These are phyloP conservation scores for Oryza nivara DNA, from an alignment of 176 grass and related monocot genomes.

Conservation along the genomic window DNA sequence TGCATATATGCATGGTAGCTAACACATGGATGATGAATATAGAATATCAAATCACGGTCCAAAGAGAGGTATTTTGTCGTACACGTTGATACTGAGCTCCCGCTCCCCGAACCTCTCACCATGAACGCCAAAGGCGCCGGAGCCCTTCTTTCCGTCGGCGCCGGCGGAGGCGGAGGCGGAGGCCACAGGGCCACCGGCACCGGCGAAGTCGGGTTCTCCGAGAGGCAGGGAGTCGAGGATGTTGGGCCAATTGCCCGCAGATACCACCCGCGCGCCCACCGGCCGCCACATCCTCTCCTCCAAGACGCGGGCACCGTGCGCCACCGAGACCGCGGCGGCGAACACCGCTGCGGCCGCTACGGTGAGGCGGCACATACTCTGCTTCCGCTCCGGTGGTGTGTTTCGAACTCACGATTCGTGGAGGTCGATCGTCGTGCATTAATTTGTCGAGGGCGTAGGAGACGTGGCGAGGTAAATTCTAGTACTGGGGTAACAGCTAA, in stretches of 20 bases:
- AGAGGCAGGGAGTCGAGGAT: neutral
- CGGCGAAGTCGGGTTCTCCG: neutral
- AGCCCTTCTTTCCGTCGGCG: neutral
- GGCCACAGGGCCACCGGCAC: neutral
- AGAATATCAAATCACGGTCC: neutral
- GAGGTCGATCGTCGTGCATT: neutral
- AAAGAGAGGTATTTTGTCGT: constrained; percentile 15
- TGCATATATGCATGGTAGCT: no score
- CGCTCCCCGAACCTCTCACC: neutral
- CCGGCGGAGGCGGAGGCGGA: neutral
- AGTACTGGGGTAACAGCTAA: neutral
- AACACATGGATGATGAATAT: no score
- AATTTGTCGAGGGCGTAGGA: neutral
- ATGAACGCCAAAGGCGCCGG: neutral
- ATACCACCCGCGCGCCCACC: neutral
- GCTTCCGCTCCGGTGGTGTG: neutral
- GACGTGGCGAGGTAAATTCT: neutral
- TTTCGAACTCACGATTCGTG: neutral
- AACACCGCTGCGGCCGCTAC: neutral
- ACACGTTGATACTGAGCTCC: neutral
- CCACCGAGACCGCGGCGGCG: neutral
- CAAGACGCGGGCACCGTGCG: neutral
- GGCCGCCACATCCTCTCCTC: neutral
- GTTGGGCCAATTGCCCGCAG: neutral
- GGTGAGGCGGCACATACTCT: neutral